Evolutionary conservation across 1,284 basidiomycete species (phyloP).

Genomic region (Somion occarium): DNA sequence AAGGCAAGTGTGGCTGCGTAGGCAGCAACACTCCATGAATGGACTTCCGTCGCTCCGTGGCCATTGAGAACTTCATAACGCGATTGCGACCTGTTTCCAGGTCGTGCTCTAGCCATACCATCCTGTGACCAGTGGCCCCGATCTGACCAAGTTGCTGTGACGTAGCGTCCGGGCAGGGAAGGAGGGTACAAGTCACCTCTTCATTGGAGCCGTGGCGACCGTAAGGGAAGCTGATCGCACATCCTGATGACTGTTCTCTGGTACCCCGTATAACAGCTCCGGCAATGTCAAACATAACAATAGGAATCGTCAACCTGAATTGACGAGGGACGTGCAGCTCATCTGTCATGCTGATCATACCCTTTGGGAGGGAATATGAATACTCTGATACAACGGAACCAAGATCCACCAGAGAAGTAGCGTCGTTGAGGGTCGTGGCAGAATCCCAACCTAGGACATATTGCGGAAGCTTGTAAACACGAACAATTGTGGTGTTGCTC

Average conservation of each 20-base stretch:
- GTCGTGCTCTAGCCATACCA: slow-evolving; percentile 47
- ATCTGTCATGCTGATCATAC: slow-evolving; percentile 2
- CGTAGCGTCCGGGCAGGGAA: slow-evolving; percentile 22
- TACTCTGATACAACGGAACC: slow-evolving; percentile 18
- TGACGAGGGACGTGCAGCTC: slow-evolving; percentile 1
- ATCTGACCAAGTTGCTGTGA: slow-evolving; percentile 41
- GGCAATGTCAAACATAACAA: slow-evolving; percentile 19
- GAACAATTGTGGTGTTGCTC: slow-evolving; percentile 23
- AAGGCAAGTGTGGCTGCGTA: slow-evolving; percentile 39
- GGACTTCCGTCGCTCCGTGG: slow-evolving; percentile 11
- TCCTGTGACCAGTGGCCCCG: slow-evolving; percentile 41
- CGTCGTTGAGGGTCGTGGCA: slow-evolving; percentile 7
- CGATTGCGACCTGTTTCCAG: slow-evolving; percentile 44
- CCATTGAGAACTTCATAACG: slow-evolving; percentile 42
- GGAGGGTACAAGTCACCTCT: slow-evolving; percentile 8
- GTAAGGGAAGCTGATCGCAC: neutral
- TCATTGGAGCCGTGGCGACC: too few relatives aligned
- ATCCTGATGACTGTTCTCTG: neutral
- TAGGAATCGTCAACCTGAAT: slow-evolving; percentile 10
- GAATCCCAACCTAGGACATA: neutral
- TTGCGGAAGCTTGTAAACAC: slow-evolving; percentile 23
- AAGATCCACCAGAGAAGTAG: slow-evolving; percentile 15
- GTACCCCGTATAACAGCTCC: slow-evolving; percentile 5
- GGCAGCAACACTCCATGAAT: slow-evolving; percentile 34
- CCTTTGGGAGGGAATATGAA: slow-evolving; percentile 15